phyloP scores from a whole-genome alignment of 2,329 filamentous ascomycete genomes.

The Raffaelea ambrosiae region DNA sequence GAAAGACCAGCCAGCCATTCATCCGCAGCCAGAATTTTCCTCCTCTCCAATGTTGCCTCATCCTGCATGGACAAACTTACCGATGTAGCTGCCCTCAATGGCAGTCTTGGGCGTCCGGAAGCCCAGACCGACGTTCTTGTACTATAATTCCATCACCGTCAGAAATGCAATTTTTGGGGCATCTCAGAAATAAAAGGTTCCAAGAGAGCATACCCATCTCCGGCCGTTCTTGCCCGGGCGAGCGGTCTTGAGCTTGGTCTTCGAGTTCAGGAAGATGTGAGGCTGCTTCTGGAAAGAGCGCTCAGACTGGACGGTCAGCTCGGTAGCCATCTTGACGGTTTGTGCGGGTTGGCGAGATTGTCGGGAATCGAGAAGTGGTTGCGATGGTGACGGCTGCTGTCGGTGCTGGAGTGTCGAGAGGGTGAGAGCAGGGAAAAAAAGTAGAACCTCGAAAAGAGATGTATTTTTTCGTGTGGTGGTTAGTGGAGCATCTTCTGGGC shows the following conservation, averaged over 20 bases:
- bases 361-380: too few species aligned
- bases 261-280: slow-evolving; percentile 99
- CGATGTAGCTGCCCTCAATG: slow-evolving; percentile 98
- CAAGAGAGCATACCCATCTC: slow-evolving; percentile 46
- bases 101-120: slow-evolving; percentile 98
- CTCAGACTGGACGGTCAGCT: slow-evolving; percentile 99
- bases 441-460: too few species aligned
- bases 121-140: slow-evolving; percentile 98
- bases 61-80: too few species aligned
- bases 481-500: slow-evolving; percentile 10
- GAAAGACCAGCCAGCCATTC: too few species aligned
- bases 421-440: too few species aligned
- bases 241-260: slow-evolving; percentile 77
- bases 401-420: too few species aligned
- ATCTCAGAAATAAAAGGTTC: not conserved
- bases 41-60: not conserved
- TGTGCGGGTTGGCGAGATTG: not conserved
- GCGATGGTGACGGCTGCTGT: too few species aligned
- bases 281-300: slow-evolving; percentile 99
- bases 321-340: slow-evolving; percentile 69
- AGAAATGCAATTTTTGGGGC: too few species aligned
- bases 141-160: slow-evolving; percentile 33
- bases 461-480: slow-evolving; percentile 14
- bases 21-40: too few species aligned
- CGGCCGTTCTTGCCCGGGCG: slow-evolving; percentile 85